Evolutionary conservation across 2,329 filamentous ascomycete genomes (phyloP).

Genomic region (Venturia effusa): DNA sequence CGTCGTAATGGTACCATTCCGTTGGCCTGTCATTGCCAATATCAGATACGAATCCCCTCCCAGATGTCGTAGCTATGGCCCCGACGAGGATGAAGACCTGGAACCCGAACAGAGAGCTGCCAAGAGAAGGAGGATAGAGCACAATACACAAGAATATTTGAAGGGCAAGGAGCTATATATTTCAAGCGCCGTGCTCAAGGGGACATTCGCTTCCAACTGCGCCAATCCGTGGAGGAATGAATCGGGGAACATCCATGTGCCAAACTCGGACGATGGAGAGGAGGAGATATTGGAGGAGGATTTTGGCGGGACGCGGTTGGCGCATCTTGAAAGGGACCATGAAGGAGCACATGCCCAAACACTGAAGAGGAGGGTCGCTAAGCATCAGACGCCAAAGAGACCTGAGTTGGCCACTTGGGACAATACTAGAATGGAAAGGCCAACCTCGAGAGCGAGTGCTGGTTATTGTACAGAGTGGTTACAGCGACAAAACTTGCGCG

Average conservation of each 20-base stretch:
- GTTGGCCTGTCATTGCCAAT: neutral
- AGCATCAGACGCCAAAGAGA: neutral
- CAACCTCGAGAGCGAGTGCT: constrained; percentile 7
- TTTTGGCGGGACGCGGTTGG: neutral
- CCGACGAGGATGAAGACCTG: constrained; percentile 48
- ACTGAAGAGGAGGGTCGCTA: neutral
- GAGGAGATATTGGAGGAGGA: neutral
- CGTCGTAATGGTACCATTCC: neutral
- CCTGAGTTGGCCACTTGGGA: neutral
- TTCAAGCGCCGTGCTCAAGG: constrained; percentile 48
- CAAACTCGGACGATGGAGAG: neutral
- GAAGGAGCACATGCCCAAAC: neutral
- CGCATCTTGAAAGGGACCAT: neutral
- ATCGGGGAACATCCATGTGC: neutral
- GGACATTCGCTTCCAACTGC: constrained; percentile 44
- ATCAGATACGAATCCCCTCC: constrained; percentile 18
- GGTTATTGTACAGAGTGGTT: constrained; percentile 9
- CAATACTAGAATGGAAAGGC: constrained; percentile 5
- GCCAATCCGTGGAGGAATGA: constrained; percentile 25
- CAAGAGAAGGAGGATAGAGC: constrained; percentile 47
- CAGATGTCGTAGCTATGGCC: constrained; percentile 40
- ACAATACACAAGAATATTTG: constrained; percentile 47
- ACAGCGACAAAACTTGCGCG: neutral
- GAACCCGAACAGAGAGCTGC: constrained; percentile 37
- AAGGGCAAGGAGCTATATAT: constrained; percentile 46